Conservation (phyloP, 371 early-diverging fungal species). For the Mucor racemosus region DNA sequence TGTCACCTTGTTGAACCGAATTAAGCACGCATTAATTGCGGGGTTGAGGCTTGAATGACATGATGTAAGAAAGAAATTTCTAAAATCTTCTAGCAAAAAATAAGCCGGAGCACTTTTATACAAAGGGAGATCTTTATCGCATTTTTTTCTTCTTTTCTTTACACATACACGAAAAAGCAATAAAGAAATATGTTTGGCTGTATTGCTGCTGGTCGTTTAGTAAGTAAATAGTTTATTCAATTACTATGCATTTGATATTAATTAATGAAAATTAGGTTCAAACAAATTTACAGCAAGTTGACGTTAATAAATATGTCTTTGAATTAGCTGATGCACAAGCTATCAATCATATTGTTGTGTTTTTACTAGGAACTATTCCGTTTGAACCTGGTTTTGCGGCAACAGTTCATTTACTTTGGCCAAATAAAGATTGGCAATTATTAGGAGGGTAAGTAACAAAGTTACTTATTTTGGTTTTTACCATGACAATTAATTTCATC, state of each 20-base stretch:
- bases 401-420: conserved; percentile 91
- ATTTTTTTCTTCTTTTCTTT: conserved; percentile 55
- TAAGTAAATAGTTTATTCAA: conserved; percentile 28
- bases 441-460: conserved; percentile 69
- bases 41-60: not conserved
- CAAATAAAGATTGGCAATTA: conserved; percentile 82
- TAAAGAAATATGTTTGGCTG: conserved; percentile 79
- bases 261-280: conserved; percentile 66
- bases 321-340: conserved; percentile 78
- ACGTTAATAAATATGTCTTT: conserved; percentile 80
- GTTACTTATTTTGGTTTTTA: not conserved
- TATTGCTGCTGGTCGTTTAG: conserved; percentile 85
- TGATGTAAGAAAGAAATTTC: not conserved
- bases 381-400: conserved; percentile 87
- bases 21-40: not conserved
- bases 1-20: too few relatives aligned
- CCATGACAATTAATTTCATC: not conserved
- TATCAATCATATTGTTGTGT: conserved; percentile 94
- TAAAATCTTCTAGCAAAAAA: conserved; percentile 1
- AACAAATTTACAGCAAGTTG: conserved; percentile 89
- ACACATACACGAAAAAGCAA: conserved; percentile 52
- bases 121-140: conserved; percentile 79
- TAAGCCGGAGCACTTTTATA: conserved; percentile 66
- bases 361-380: conserved; percentile 82
- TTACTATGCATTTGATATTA: not conserved